Evolutionary conservation across 129 eudicot species (phyloP), one percentile per base, ranked within the genome.

Genomic region (Lactuca saligna): DNA sequence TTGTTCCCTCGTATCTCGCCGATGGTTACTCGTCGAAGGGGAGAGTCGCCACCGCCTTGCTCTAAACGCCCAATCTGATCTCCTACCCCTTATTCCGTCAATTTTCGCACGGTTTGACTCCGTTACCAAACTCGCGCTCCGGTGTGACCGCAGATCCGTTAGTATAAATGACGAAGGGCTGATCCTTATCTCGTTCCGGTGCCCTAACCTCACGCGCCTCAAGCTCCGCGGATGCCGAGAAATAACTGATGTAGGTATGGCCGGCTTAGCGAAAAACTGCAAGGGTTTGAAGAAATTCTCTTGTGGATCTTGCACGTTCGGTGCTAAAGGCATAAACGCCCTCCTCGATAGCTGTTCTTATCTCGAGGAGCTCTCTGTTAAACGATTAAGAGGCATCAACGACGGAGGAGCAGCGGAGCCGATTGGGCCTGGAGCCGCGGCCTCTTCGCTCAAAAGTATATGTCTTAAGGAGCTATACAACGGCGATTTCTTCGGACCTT

Each of bases 41-140:
- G 81, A 82, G 42, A 75, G 81, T 42, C 83, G 87, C 16, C 87
- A 79, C 68, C 87, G 87, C 3, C 41, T 83, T 0, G 61, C 87
- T 0, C 63, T 83, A 38, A 72, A 76, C 71, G 84, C 87, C 6
- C 75, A 75, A 54, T 73, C 81, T 0, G 74, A 79, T 7, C 66
- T 79, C 3, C 29, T 46, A 1, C 3, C 54, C 0, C 34, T 61
- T 0, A 60, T 82, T 13, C 79, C 83, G 13, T 56, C 61, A 4
- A 14, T 82, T 8, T 78, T 82, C 69, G 51, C 75, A 2, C 78
- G 87, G 2, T 82, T 78, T 46, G 87, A 82, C 55, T 71, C 83
- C 33, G 83, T 78, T 16, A 82, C 83, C 8, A 78, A 82, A 46
- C 83, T 82, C 31, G 74, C 81, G 8, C 71, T 82, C 11, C 71